Conservation (phyloP, 139 green algal species). For the Chlamydomonas incerta region DNA sequence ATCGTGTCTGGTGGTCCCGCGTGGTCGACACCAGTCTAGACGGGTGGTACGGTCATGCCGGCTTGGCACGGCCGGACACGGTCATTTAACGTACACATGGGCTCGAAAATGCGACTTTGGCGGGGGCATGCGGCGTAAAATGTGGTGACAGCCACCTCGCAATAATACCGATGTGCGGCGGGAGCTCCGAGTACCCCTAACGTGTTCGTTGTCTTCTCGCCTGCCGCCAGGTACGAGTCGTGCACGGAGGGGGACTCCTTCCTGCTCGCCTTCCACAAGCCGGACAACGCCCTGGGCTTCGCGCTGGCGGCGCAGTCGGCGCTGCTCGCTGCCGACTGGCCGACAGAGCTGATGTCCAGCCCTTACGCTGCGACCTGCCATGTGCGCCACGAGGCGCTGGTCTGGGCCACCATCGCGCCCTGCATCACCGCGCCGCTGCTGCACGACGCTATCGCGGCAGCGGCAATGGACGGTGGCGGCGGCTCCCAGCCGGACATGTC, state of each 20-base stretch:
- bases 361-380: not conserved
- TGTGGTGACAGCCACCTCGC: no score
- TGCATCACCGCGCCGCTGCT: not conserved
- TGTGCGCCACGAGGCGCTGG: not conserved
- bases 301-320: conserved; percentile 16
- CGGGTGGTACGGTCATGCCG: no score
- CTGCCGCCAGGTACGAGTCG: conserved; percentile 27
- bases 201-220: no score
- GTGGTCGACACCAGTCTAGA: no score
- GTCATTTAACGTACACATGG: not conserved
- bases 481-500: no score
- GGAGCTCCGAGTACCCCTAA: no score
- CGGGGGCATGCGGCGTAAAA: no score
- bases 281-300: not conserved
- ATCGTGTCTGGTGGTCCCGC: no score
- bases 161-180: no score
- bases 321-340: conserved; percentile 5
- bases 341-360: not conserved
- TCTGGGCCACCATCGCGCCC: not conserved
- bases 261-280: not conserved
- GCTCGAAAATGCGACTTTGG: no score
- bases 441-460: not conserved
- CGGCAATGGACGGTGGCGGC: not conserved
- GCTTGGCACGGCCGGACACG: not conserved
- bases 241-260: conserved; percentile 23